A percentile compares a stretch with the other conserved stretches of the same genome.
These are phyloP conservation scores for Candida oleophila DNA, from an alignment of 805 yeast genomes.

Conservation along the genomic window DNA sequence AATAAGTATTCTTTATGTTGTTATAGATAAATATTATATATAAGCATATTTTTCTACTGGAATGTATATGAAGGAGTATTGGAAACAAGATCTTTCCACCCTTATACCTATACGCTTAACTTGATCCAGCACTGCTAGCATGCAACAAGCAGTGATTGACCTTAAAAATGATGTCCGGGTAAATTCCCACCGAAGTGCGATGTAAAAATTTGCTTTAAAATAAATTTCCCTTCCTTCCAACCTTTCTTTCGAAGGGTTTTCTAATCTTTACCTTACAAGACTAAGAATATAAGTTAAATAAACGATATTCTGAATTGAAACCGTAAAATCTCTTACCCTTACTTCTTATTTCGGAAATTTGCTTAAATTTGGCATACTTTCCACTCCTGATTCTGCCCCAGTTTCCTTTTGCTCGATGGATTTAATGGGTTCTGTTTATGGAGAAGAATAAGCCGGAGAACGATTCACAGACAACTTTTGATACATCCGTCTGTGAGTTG, in stretches of 20 bases:
- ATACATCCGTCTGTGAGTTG: slow-evolving; percentile 43
- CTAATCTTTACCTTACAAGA: background rate
- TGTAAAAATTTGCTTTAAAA: too few species aligned
- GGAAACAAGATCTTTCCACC: too few species aligned
- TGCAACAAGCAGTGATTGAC: too few species aligned
- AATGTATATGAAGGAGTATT: too few species aligned
- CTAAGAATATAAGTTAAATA: background rate
- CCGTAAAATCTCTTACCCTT: background rate
- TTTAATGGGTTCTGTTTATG: slow-evolving; percentile 56
- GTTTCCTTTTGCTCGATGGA: slow-evolving; percentile 47
- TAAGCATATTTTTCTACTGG: background rate
- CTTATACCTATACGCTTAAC: too few species aligned
- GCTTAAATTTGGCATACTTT: background rate
- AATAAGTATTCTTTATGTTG: background rate
- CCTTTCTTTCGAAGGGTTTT: background rate
- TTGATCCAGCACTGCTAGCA: too few species aligned
- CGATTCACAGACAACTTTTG: slow-evolving; percentile 37
- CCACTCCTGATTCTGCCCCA: slow-evolving; percentile 68
- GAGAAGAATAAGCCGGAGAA: slow-evolving; percentile 58
- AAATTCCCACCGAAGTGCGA: too few species aligned
- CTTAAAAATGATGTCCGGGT: too few species aligned
- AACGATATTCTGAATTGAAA: background rate
- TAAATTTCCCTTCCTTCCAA: background rate
- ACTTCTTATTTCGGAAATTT: background rate
- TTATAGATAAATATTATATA: background rate